Base-by-base conservation (phyloP, 2,329 filamentous ascomycete species). In the Sphaerulina populicola region DNA sequence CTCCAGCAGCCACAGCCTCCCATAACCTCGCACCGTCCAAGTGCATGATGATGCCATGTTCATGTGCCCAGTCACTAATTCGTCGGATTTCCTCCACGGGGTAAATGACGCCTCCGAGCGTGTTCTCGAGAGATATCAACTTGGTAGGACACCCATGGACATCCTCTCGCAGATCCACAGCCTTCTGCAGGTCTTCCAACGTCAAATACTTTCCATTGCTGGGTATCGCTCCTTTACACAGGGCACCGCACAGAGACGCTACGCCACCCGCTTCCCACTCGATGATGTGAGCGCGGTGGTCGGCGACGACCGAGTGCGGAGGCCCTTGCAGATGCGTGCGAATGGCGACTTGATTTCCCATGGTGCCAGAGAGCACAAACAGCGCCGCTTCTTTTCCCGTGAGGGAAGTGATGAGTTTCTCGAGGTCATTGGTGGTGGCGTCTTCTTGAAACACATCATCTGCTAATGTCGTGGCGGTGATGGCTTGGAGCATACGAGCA, bases 391-490 rank as follows among this genome's bases (percentile, higher is more conserved):
- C 83, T 61, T 94, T 89, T 59, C 81, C 81, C 0, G 87, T 80
- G 3, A 94, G 76, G 30, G 77, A 66, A 14, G 88, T 87, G 40
- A 94, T 77, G 66, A 86, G 83, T 41, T 76, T 71, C 68, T 96
- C 86, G 37, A 97, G 80, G 21, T 79, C 76, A 45, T 78, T 81
- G 1, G 91, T 96, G 0, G 85, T 88, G 0, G 79, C 74, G 62
- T 95, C 89, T 69, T 94, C 88, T 56, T 76, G 72, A 66, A 85
- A 87, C 59, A 94, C 88, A 68, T 95, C 90, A 68, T 96, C 90
- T 14, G 85, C 74, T 30, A 95, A 79, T 0, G 85, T 84, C 57
- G 83, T 85, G 45, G 80, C 75, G 59, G 81, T 75, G 58, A 96
- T 85, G 12, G 90, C 87, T 40, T 78, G 73, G 35, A 96, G 81